These are phyloP conservation scores for Termitomyces sp. DNA, from an alignment of 768 basidiomycete genomes.

Conservation along the genomic window DNA sequence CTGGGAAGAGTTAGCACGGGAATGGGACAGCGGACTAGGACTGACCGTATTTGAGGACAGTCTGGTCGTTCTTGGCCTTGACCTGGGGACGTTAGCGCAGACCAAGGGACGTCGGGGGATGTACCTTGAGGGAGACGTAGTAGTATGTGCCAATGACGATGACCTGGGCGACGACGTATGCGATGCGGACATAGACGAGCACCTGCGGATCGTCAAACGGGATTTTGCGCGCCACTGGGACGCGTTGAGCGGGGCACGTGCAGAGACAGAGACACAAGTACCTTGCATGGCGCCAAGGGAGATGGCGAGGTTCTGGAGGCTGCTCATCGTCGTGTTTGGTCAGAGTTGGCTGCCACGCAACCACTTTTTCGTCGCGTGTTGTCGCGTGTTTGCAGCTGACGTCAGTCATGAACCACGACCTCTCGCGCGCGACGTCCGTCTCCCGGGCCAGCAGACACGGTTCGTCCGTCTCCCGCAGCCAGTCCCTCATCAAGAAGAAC, in stretches of 20 bases:
- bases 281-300: slow-evolving; percentile 94
- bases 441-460: slow-evolving; percentile 64
- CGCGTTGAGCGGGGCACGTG: neutral
- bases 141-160: slow-evolving; percentile 74
- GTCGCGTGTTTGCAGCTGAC: slow-evolving; percentile 3
- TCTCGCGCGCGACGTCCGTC: slow-evolving; percentile 67
- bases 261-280: slow-evolving; percentile 21
- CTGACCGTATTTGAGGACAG: slow-evolving; percentile 89
- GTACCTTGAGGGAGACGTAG: slow-evolving; percentile 68
- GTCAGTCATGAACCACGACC: slow-evolving; percentile 27
- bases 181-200: slow-evolving; percentile 77
- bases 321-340: slow-evolving; percentile 48
- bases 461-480: slow-evolving; percentile 72
- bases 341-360: neutral
- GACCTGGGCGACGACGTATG: slow-evolving; percentile 73
- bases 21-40: neutral
- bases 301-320: slow-evolving; percentile 77
- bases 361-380: neutral
- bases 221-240: slow-evolving; percentile 80
- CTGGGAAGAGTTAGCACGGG: slow-evolving; percentile 29
- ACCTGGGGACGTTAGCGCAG: slow-evolving; percentile 42
- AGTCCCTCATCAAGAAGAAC: slow-evolving; percentile 93
- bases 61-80: slow-evolving; percentile 93
- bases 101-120: slow-evolving; percentile 15
- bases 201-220: slow-evolving; percentile 86